Evolutionary conservation across 805 yeast species (phyloP).

Genomic region (Komagataella pseudopastoris): DNA sequence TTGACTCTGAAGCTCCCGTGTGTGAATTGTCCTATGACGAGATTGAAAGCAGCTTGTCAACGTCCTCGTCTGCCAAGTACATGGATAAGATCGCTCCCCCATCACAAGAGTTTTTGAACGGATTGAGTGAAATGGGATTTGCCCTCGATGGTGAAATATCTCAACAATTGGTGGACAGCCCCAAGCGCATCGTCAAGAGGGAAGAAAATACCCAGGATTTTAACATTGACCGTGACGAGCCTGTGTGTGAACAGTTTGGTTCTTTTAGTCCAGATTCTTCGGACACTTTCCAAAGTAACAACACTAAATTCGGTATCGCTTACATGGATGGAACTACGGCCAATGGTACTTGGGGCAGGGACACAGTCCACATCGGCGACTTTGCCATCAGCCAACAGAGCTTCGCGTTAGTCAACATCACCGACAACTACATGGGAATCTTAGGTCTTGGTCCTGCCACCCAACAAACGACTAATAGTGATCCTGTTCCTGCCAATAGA

Average conservation of each 20-base stretch:
- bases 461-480: constrained; percentile 41
- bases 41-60: not conserved
- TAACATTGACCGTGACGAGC: not conserved
- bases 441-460: constrained; percentile 61
- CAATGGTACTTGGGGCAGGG: constrained; percentile 47
- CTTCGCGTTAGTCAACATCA: constrained; percentile 60
- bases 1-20: not conserved
- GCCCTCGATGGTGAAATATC: not conserved
- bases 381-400: constrained; percentile 35
- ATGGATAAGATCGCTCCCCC: not conserved
- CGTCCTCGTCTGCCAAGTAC: not conserved
- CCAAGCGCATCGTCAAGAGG: not conserved
- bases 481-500: not conserved
- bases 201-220: not conserved
- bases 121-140: not conserved
- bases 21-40: not conserved
- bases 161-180: not conserved
- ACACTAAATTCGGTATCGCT: constrained; percentile 25
- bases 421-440: constrained; percentile 57
- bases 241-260: constrained; percentile 28
- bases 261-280: constrained; percentile 31
- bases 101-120: not conserved
- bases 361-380: constrained; percentile 39
- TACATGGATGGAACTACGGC: constrained; percentile 39
- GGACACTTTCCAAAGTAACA: constrained; percentile 23